phyloP scores from a whole-genome alignment of 2,329 filamentous ascomycete species.

The Calonectria ilicicola region DNA sequence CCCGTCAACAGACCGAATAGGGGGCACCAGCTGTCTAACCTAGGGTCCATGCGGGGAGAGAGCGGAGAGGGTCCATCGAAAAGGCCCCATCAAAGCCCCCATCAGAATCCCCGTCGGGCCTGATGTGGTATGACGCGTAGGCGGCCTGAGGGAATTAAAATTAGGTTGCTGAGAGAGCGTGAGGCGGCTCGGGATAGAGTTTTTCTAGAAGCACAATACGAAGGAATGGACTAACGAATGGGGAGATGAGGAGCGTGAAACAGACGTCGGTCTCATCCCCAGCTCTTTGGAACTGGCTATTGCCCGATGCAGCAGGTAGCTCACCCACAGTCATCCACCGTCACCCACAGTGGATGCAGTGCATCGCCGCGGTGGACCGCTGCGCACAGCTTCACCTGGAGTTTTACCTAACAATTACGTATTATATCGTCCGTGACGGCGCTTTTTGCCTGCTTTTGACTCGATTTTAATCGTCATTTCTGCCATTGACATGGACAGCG shows the following conservation, averaged over 20 bases:
- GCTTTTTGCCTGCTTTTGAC: neutral
- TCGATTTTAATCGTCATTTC: neutral
- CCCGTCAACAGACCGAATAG: neutral
- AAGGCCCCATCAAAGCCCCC: neutral
- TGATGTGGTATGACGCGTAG: neutral
- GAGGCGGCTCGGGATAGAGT: slow-evolving; percentile 8
- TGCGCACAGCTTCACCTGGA: neutral
- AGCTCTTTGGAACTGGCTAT: neutral
- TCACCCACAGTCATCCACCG: neutral
- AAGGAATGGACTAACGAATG: slow-evolving; percentile 7
- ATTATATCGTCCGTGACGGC: neutral
- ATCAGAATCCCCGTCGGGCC: neutral
- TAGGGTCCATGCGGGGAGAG: neutral
- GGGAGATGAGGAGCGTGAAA: slow-evolving; percentile 1
- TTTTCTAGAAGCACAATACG: slow-evolving; percentile 11
- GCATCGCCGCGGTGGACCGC: slow-evolving; percentile 1
- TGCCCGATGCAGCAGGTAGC: neutral
- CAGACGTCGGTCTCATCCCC: neutral
- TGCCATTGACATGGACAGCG: neutral
- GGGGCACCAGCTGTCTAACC: neutral
- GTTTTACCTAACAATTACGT: slow-evolving; percentile 12
- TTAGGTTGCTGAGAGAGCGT: neutral
- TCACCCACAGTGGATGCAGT: neutral
- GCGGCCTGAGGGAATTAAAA: slow-evolving; percentile 9
- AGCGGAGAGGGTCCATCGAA: neutral